Evolutionary conservation across 805 yeast genomes (phyloP).

Genomic region (Yarrowia sp.): DNA sequence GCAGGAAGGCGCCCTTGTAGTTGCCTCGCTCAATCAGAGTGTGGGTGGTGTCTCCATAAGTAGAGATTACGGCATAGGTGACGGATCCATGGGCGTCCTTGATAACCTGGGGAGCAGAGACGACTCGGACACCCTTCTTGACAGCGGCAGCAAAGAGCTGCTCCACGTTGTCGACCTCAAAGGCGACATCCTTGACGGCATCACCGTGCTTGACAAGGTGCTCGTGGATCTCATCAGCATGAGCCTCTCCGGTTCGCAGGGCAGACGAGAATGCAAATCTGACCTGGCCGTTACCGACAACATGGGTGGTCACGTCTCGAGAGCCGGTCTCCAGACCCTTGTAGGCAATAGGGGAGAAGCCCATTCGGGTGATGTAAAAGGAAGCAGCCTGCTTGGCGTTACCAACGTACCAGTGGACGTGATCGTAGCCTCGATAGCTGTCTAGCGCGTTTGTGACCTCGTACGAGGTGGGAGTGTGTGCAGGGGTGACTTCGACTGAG

Average conservation of each 20-base stretch:
- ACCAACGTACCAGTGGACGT: conserved; percentile 68
- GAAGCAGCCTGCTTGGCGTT: conserved; percentile 65
- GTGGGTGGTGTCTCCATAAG: conserved; percentile 65
- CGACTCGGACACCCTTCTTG: conserved; percentile 50
- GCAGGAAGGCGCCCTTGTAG: conserved; percentile 51
- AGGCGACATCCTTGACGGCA: conserved; percentile 75
- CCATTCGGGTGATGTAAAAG: conserved; percentile 54
- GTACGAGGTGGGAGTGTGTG: conserved; percentile 19
- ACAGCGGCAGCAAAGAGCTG: conserved; percentile 49
- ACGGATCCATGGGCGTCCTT: conserved; percentile 53
- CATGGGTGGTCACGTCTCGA: conserved; percentile 54
- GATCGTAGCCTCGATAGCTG: conserved; percentile 51
- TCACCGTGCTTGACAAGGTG: conserved; percentile 65
- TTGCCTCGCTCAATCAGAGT: conserved; percentile 54
- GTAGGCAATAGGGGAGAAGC: conserved; percentile 62
- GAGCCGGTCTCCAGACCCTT: conserved; percentile 70
- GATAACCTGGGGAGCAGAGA: conserved; percentile 36
- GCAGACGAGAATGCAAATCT: conserved; percentile 49
- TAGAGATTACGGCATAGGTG: conserved; percentile 50
- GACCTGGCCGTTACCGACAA: conserved; percentile 56
- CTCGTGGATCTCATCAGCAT: conserved; percentile 44
- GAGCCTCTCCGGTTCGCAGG: conserved; percentile 37
- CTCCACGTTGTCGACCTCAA: conserved; percentile 55
- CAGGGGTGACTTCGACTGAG: conserved; percentile 24
- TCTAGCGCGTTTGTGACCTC: conserved; percentile 22